Percentiles rank a stretch among this genome's conserved stretches.
Conservation (phyloP, 108 stramenopile genomes). For the Aurantiochytrium sp. region DNA sequence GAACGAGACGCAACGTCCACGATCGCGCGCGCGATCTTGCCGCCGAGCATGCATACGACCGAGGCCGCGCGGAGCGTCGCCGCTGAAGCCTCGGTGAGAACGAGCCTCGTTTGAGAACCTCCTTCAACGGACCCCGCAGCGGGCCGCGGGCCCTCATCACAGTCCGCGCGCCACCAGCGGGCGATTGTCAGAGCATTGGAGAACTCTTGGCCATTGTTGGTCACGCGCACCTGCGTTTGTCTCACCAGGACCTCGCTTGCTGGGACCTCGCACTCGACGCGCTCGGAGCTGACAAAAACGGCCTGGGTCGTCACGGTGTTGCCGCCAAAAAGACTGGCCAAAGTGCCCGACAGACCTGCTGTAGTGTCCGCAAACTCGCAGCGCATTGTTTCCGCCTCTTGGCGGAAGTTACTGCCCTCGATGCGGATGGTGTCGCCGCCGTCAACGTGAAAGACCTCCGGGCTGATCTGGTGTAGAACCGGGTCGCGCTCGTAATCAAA, state of each 20-base stretch:
- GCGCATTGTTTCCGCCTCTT: neutral
- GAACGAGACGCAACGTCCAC: neutral
- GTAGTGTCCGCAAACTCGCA: neutral
- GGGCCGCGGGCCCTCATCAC: neutral
- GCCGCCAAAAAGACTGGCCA: too few relatives aligned
- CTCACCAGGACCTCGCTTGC: neutral
- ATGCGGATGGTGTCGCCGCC: neutral
- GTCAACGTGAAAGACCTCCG: neutral
- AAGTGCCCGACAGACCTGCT: too few relatives aligned
- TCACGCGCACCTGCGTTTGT: neutral
- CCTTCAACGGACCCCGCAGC: neutral
- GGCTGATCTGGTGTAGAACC: neutral
- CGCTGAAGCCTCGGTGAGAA: neutral
- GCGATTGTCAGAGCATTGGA: neutral
- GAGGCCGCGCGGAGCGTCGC: neutral
- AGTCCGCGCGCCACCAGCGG: neutral
- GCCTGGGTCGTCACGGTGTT: neutral
- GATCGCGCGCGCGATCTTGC: neutral
- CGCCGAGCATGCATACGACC: neutral
- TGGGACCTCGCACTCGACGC: neutral
- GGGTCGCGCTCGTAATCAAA: neutral
- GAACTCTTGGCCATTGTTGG: neutral
- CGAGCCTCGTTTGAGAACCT: neutral
- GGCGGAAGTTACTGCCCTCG: neutral
- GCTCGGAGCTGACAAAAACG: neutral